phyloP scores from a whole-genome alignment of 1,284 basidiomycete species.

The Pterulicium gracile region DNA sequence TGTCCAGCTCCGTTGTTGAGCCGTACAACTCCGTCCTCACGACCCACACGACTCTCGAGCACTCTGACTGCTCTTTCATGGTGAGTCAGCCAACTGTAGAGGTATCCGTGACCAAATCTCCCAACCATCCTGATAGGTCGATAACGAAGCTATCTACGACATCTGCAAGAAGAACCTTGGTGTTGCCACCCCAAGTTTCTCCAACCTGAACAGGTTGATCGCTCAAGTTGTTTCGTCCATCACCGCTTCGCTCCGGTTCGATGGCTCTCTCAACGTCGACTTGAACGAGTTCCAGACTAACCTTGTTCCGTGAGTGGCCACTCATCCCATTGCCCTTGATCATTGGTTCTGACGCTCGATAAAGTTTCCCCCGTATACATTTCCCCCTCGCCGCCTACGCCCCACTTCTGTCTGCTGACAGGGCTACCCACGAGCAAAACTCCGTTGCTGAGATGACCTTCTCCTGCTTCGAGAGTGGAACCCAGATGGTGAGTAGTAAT shows the following conservation, averaged over 20 bases:
- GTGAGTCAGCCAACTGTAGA: constrained; percentile 24
- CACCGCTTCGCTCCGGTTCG: constrained; percentile 95
- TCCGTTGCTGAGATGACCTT: constrained; percentile 98
- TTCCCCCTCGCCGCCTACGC: constrained; percentile 97
- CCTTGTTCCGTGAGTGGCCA: constrained; percentile 72
- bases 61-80: constrained; percentile 99
- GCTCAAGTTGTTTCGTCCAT: constrained; percentile 98
- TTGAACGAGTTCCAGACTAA: constrained; percentile 99
- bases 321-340: constrained; percentile 6
- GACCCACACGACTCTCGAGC: constrained; percentile 98
- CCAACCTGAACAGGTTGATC: constrained; percentile 94
- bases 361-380: constrained; percentile 94
- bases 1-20: constrained; percentile 96
- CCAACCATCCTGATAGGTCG: constrained; percentile 63
- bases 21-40: constrained; percentile 99
- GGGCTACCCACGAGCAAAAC: constrained; percentile 94
- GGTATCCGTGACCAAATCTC: not conserved
- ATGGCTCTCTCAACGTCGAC: constrained; percentile 97
- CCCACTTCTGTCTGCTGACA: constrained; percentile 83
- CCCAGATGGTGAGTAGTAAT: constrained; percentile 77
- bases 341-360: constrained; percentile 8
- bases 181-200: constrained; percentile 82
- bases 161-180: constrained; percentile 96
- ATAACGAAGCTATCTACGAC: constrained; percentile 98
- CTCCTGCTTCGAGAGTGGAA: constrained; percentile 95